Conservation (phyloP, 2,329 filamentous ascomycete species). For the Fusarium piperis region DNA sequence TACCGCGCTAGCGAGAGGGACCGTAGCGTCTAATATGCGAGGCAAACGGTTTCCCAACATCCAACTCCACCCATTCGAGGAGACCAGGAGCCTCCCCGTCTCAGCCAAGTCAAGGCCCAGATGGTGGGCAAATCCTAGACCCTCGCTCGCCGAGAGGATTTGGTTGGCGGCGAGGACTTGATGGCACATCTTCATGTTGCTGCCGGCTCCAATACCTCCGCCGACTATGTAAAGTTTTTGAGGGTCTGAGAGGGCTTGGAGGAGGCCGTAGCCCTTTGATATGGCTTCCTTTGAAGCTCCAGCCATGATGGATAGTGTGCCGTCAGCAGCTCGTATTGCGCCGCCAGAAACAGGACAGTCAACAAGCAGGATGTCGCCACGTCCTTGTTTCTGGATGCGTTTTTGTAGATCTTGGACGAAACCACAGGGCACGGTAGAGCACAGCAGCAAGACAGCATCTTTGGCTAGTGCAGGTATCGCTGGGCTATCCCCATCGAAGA, state of each 20-base stretch:
- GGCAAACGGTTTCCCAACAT: conserved; percentile 70
- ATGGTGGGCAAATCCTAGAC: conserved; percentile 66
- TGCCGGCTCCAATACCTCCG: conserved; percentile 70
- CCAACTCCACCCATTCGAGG: conserved; percentile 65
- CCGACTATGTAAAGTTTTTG: conserved; percentile 70
- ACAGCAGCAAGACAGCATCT: conserved; percentile 12
- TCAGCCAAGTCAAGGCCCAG: conserved; percentile 61
- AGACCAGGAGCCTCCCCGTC: conserved; percentile 55
- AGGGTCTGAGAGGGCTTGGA: conserved; percentile 70
- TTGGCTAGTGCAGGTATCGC: conserved; percentile 11
- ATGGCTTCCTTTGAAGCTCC: conserved; percentile 67
- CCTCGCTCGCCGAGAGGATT: conserved; percentile 69
- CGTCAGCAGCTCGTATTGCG: conserved; percentile 60
- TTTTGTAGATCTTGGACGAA: conserved; percentile 12
- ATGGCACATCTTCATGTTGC: conserved; percentile 75
- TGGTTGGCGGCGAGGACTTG: conserved; percentile 73
- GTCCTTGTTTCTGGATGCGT: conserved; percentile 8
- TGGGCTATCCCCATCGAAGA: conserved; percentile 11
- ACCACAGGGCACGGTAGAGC: conserved; percentile 18
- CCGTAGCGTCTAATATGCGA: conserved; percentile 62
- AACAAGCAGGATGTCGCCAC: conserved; percentile 46
- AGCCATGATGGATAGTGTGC: conserved; percentile 78
- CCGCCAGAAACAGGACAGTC: conserved; percentile 45
- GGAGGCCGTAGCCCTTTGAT: conserved; percentile 64
- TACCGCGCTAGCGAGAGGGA: conserved; percentile 66